phyloP scores from a whole-genome alignment of 768 basidiomycete genomes.

The Psilocybe cubensis region DNA sequence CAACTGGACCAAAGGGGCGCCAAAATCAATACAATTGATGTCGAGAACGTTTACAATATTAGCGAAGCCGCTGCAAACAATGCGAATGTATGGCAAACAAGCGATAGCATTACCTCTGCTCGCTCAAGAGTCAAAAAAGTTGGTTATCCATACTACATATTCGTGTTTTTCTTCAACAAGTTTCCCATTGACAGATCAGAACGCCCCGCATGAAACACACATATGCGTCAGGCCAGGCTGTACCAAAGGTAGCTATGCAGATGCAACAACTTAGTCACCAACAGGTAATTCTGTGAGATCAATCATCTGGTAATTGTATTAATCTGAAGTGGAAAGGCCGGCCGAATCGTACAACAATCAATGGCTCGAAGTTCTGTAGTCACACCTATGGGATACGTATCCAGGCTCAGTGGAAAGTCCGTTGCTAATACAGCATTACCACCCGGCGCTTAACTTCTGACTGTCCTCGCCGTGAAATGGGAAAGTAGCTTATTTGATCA shows the following conservation, averaged over 20 bases:
- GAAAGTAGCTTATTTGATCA: too few relatives aligned
- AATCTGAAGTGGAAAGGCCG: slow-evolving; percentile 7
- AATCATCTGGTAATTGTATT: background rate
- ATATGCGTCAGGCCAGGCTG: background rate
- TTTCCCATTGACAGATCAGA: background rate
- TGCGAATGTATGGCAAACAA: slow-evolving; percentile 18
- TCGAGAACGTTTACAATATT: slow-evolving; percentile 27
- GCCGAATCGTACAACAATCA: slow-evolving; percentile 26
- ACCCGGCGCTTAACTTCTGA: background rate
- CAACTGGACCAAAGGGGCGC: slow-evolving; percentile 21
- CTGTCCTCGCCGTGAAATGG: too few relatives aligned
- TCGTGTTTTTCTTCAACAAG: background rate
- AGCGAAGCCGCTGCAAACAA: slow-evolving; percentile 19
- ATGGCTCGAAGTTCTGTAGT: slow-evolving; percentile 26
- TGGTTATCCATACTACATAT: background rate
- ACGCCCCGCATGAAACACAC: slow-evolving; percentile 5
- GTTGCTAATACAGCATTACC: background rate
- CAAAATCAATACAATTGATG: slow-evolving; percentile 27
- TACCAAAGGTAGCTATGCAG: background rate
- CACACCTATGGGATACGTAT: slow-evolving; percentile 21
- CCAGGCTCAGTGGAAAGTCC: slow-evolving; percentile 18
- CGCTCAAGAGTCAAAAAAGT: slow-evolving; percentile 12
- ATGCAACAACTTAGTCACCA: background rate
- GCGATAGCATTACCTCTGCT: slow-evolving; percentile 14
- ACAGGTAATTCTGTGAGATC: background rate